phyloP scores from a whole-genome alignment of 2,329 filamentous ascomycete genomes.

The Zasmidium cellare region DNA sequence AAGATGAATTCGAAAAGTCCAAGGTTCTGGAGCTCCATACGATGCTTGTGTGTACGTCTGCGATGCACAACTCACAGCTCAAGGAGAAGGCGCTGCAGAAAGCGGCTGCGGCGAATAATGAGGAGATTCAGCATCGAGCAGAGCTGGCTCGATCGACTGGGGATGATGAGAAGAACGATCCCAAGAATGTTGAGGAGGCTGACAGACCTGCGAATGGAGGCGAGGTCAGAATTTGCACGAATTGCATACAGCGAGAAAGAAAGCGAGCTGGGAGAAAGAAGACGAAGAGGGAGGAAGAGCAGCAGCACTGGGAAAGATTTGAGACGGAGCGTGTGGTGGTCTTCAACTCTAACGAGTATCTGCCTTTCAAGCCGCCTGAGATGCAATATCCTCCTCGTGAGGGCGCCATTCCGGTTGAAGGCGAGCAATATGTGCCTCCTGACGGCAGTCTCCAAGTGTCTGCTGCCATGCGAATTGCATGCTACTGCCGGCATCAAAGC shows the following conservation, averaged over 20 bases:
- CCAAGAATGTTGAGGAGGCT: constrained; percentile 58
- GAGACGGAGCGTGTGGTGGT: constrained; percentile 82
- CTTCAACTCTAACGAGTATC: constrained; percentile 85
- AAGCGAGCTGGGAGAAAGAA: constrained; percentile 93
- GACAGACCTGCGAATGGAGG: constrained; percentile 81
- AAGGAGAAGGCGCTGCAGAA: constrained; percentile 66
- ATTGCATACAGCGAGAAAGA: constrained; percentile 88
- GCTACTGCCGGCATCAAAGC: constrained; percentile 92
- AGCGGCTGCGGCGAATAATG: constrained; percentile 50
- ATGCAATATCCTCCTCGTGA: constrained; percentile 29
- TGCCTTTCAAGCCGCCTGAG: constrained; percentile 71
- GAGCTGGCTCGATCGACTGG: constrained; percentile 30
- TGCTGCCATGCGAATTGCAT: constrained; percentile 92
- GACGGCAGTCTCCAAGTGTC: constrained; percentile 73
- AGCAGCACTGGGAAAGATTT: constrained; percentile 79
- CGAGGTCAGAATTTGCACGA: constrained; percentile 87
- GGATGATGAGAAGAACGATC: constrained; percentile 46
- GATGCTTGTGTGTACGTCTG: constrained; percentile 86
- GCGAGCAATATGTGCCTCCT: constrained; percentile 36
- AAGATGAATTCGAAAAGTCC: constrained; percentile 65
- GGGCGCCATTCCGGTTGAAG: constrained; percentile 15
- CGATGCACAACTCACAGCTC: constrained; percentile 73
- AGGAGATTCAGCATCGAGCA: constrained; percentile 47
- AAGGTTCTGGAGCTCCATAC: constrained; percentile 80
- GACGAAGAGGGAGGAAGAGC: constrained; percentile 87